phyloP scores from a whole-genome alignment of 345 rosid genomes.

The Arabidopsis arenosa region DNA sequence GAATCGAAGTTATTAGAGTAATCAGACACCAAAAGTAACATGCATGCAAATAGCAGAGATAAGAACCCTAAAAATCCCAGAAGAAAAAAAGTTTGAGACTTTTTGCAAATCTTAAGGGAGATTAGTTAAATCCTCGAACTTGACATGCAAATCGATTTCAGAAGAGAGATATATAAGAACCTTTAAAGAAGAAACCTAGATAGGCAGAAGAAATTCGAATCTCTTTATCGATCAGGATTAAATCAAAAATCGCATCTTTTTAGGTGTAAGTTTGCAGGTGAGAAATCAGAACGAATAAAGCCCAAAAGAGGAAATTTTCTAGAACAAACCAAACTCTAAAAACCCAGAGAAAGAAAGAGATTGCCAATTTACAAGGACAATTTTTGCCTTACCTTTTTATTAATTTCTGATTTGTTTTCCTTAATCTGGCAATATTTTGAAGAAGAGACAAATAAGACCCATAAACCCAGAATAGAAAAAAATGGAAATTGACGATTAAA shows the following conservation, averaged over 20 bases:
- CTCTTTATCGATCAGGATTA: slow-evolving; percentile 5
- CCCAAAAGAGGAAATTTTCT: slow-evolving; percentile 9
- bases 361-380: neutral
- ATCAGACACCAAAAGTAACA: slow-evolving; percentile 20
- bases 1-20: slow-evolving; percentile 19
- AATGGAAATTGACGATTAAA: neutral
- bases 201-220: neutral
- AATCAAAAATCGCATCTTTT: slow-evolving; percentile 32
- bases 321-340: neutral
- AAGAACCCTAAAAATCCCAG: slow-evolving; percentile 21
- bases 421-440: slow-evolving; percentile 15
- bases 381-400: neutral
- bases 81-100: neutral
- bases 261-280: slow-evolving; percentile 32
- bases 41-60: slow-evolving; percentile 35
- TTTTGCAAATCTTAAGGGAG: neutral
- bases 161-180: slow-evolving; percentile 10
- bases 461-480: slow-evolving; percentile 25
- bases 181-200: slow-evolving; percentile 17
- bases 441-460: slow-evolving; percentile 27
- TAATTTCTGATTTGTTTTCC: slow-evolving; percentile 11
- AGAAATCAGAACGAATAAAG: slow-evolving; percentile 24
- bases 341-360: neutral
- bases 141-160: slow-evolving; percentile 35
- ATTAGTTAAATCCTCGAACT: neutral